phyloP scores from a whole-genome alignment of 1,139 yeast species.

The Geotrichum armillariae region DNA sequence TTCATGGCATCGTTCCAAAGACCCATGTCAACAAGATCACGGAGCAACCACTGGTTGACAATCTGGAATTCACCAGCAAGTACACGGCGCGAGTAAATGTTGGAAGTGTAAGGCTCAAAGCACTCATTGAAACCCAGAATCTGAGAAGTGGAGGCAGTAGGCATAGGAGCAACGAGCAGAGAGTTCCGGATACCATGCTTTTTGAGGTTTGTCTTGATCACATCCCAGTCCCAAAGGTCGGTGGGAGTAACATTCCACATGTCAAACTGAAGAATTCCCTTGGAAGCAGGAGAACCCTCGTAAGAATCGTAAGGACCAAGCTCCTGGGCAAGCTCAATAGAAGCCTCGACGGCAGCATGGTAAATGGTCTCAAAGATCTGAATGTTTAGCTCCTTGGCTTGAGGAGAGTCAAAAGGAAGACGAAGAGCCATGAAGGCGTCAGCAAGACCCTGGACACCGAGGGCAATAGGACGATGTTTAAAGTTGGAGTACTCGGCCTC shows the following conservation, averaged over 20 bases:
- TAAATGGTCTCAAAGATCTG: conserved; percentile 89
- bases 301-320: conserved; percentile 69
- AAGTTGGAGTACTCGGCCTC: conserved; percentile 69
- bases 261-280: conserved; percentile 77
- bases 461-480: conserved; percentile 81
- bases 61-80: conserved; percentile 87
- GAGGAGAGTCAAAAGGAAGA: conserved; percentile 75
- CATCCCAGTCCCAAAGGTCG: conserved; percentile 73
- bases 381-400: conserved; percentile 67
- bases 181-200: conserved; percentile 78
- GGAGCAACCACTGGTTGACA: conserved; percentile 78
- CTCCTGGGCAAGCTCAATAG: conserved; percentile 66
- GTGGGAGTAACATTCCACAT: conserved; percentile 78
- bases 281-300: conserved; percentile 79
- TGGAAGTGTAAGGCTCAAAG: conserved; percentile 88
- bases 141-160: conserved; percentile 92
- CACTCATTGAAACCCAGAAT: conserved; percentile 88
- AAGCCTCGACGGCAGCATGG: conserved; percentile 82
- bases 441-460: conserved; percentile 90
- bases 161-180: conserved; percentile 87
- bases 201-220: conserved; percentile 58
- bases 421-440: conserved; percentile 78
- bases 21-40: conserved; percentile 80
- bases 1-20: conserved; percentile 82
- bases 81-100: conserved; percentile 83